Base-by-base conservation (phyloP, 148 eudicot species). In the Arctostaphylos glauca region DNA sequence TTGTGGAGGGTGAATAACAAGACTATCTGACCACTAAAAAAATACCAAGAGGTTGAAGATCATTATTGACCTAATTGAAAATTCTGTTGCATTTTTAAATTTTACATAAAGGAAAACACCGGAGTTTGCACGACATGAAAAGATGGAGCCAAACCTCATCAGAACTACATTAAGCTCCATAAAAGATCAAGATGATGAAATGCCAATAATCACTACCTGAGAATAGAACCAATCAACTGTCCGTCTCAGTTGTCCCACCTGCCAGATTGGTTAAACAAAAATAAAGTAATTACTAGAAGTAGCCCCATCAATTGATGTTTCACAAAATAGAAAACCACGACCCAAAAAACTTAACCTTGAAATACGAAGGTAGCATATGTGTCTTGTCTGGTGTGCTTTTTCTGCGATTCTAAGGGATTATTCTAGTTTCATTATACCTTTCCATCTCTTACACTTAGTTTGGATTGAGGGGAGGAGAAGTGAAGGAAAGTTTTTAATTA, bases 191-290 rank as follows among this genome's bases (percentile, higher is more conserved):
- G 3, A 43, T 52, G 43, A 18, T 13, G 19, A 18, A 38, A 18
- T 47, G 66, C 50, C 55, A 72, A 62, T 31, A 43, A 62, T 54
- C 56, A 81, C 54, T 88, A 95, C 98, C 97, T 92, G 94, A 83
- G 82, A 31, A 78, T 82, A 86, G 77, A 91, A 56, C 95, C 93
- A 91, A 87, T 89, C 92, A 86, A 83, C 73, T 25, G 92, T 90
- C 79, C 87, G 91, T 53, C 97, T 88, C 87, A 95, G 80, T 83
- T 92, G 98, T 60, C 90, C 89, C 86, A 91, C 91, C 97, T 95
- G 95, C 83, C 86, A 83, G 25, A 88, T 81, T 41, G 18, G 55
- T 73, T 8, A 49, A 50, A 81, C 18, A 49, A 62, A 77, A 77
- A 75, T 77, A 15, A 72, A 76, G 70, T 52, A 64, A 16, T 66